Evolutionary conservation across 768 basidiomycete genomes (phyloP).

Genomic region (Podaxis mareebaensis): DNA sequence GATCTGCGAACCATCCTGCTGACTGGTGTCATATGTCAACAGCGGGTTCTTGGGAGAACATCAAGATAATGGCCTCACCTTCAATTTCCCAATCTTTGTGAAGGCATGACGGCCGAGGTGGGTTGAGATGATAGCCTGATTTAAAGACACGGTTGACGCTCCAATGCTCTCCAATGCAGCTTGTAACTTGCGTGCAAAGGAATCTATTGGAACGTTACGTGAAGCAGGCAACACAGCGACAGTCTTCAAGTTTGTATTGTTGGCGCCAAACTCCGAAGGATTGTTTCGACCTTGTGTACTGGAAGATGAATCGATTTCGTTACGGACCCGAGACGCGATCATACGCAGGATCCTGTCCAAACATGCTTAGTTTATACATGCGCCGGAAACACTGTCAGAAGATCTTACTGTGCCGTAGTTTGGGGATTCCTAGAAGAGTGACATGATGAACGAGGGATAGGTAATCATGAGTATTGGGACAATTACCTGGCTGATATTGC

Average conservation of each 20-base stretch:
- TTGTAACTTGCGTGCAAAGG: constrained; percentile 88
- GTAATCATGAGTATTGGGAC: background rate
- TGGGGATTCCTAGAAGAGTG: constrained; percentile 63
- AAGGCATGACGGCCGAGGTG: constrained; percentile 96
- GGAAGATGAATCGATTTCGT: constrained; percentile 71
- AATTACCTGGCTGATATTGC: constrained; percentile 85
- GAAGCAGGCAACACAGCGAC: constrained; percentile 90
- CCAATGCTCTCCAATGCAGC: constrained; percentile 88
- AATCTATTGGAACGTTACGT: constrained; percentile 84
- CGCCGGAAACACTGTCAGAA: background rate
- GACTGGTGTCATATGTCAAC: constrained; percentile 28
- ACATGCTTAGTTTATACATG: background rate
- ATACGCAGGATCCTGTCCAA: constrained; percentile 66
- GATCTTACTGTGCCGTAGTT: constrained; percentile 76
- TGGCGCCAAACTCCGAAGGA: constrained; percentile 64
- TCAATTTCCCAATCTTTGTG: constrained; percentile 94
- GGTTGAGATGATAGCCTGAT: constrained; percentile 89
- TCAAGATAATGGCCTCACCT: constrained; percentile 55
- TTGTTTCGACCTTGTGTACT: constrained; percentile 50
- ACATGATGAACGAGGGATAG: constrained; percentile 5
- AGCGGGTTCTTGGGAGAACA: background rate
- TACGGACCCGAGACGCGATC: constrained; percentile 90
- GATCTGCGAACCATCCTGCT: constrained; percentile 88
- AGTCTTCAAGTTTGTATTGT: constrained; percentile 89
- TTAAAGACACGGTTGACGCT: constrained; percentile 89